Base-by-base conservation (phyloP, 495 filamentous ascomycete species). In the Hapsidospora chrysogenum region DNA sequence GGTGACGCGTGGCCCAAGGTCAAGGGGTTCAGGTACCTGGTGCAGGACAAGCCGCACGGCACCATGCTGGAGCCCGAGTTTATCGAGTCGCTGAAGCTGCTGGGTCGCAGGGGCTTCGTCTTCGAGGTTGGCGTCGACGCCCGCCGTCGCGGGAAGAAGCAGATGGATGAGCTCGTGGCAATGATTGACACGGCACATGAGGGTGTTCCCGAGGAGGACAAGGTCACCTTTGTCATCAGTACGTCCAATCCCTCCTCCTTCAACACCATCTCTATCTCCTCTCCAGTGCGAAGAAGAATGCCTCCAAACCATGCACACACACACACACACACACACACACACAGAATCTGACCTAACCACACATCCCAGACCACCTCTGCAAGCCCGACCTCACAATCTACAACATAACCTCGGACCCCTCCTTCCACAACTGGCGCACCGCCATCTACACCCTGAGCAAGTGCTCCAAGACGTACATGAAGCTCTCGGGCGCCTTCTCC, bases 111-210 rank as follows among this genome's bases (percentile, higher is more conserved):
- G 41, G 60, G 70, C 17, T 58, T 74, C 40, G 63, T 67, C 1
- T 94, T 94, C 58, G 85, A 94, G 52, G 50, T 92, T 1, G 85
- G 80, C 1, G 70, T 92, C 10, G 84, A 92, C 60, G 70, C 77
- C 29, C 63, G 74, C 40, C 61, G 65, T 29, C 67, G 70, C 16
- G 83, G 82, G 18, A 49, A 74, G 29, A 68, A 61, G 54, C 83
- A 87, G 59, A 52, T 92, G 29, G 68, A 76, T 38, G 72, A 81
- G 44, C 65, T 73, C 3, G 70, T 77, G 29, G 68, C 76, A 50
- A 76, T 87, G 72, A 75, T 92, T 47, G 57, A 66, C 29, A 66
- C 46, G 41, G 69, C 71, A 11, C 70, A 77, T 45, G 64, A 67
- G 3, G 72, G 59, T 1, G 72, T 71, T 0, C 47, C 60, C 4